Base-by-base conservation (phyloP, 768 basidiomycete genomes). In the Boletus fagicola region DNA sequence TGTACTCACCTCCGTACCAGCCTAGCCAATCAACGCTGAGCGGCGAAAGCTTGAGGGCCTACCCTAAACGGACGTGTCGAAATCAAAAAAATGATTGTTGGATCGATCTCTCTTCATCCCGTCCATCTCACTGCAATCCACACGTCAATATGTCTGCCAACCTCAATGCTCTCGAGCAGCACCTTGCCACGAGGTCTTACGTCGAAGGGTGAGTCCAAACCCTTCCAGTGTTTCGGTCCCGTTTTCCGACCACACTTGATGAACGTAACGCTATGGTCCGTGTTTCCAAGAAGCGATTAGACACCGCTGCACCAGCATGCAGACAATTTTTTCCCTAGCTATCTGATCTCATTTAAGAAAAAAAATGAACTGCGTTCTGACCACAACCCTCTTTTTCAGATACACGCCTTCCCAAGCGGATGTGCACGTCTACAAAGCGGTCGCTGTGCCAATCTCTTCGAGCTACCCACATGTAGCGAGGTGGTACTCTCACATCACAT, bases 201-300 rank as follows among this genome's bases (percentile, higher is more conserved):
- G 80, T 96, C 49, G 90, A 94, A 72, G 94, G 94, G 94, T 95
- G 55, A 83, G 90, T 81, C 20, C 54, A 33, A 36, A 53, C 58
- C 49, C n/a, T 57, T 49, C 49, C 46, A 49, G 39, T 51, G 35
- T 47, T 49, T 42, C 28, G 51, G 44, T 33, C 33, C 36, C 48
- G 39, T 63, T 60, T 39, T 47, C 44, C 56, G 56, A 63, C 59
- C 59, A 51, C 60, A 58, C 68, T 65, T 81, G 87, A 92, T 90
- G 89, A 90, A 74, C 74, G 70, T 62, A 65, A 77, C 72, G 88
- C 88, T 89, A 89, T 92, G 92, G 91, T 93, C 90, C 91, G 91
- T 92, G 90, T 92, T 92, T 90, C 91, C 83, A 86, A 92, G 88
- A 85, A 83, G 88, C 85, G 89, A 85, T 79, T 87, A 94, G 91